These are phyloP conservation scores for Sanghuangporus weigelae DNA, from an alignment of 1,284 basidiomycete genomes.

Conservation along the genomic window DNA sequence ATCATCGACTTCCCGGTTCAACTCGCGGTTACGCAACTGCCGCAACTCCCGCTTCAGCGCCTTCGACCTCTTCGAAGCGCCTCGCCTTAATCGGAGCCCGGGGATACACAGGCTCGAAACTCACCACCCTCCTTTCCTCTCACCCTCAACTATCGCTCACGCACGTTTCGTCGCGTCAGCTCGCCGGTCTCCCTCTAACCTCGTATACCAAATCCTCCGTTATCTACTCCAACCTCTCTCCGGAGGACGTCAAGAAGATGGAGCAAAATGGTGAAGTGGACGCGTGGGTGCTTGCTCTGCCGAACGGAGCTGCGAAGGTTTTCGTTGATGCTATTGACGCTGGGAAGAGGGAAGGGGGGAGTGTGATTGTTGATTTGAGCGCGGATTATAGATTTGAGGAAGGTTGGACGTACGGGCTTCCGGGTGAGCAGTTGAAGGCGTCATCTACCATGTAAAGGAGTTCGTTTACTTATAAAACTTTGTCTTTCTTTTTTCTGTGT, in stretches of 20 bases:
- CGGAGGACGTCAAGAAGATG: conserved; percentile 77
- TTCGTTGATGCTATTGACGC: conserved; percentile 94
- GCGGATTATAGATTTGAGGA: conserved; percentile 96
- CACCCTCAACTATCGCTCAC: conserved; percentile 89
- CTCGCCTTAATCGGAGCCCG: conserved; percentile 96
- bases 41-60: conserved; percentile 32
- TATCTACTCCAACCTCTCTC: conserved; percentile 75
- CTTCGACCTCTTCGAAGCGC: conserved; percentile 69
- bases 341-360: conserved; percentile 42
- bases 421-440: conserved; percentile 68
- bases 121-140: conserved; percentile 78
- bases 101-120: conserved; percentile 91
- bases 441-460: conserved; percentile 15
- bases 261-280: conserved; percentile 87
- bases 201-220: conserved; percentile 81
- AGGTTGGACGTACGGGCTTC: conserved; percentile 96
- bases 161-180: conserved; percentile 94
- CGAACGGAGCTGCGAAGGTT: conserved; percentile 95
- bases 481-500: conserved; percentile 15
- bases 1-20: conserved; percentile 31
- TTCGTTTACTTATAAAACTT: conserved; percentile 6
- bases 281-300: conserved; percentile 97
- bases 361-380: conserved; percentile 87
- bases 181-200: conserved; percentile 77
- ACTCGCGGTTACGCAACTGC: conserved; percentile 59